phyloP scores from a whole-genome alignment of 2,329 filamentous ascomycete genomes.

The Alternaria atra region DNA sequence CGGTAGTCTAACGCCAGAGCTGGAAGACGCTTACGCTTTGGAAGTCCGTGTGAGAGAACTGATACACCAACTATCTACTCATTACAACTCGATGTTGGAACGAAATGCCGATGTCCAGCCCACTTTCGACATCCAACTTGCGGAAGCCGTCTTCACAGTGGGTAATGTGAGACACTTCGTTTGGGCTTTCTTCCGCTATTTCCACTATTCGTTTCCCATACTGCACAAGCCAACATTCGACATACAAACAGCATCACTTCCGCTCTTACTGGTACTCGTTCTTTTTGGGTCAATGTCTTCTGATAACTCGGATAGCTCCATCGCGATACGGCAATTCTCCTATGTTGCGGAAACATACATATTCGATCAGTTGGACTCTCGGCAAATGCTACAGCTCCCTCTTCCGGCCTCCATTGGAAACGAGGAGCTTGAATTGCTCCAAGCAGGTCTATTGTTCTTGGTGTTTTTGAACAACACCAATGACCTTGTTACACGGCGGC shows the following conservation, averaged over 20 bases:
- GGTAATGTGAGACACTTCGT: neutral
- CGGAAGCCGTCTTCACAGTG: neutral
- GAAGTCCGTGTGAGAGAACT: neutral
- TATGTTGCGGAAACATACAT: neutral
- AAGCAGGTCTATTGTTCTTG: neutral
- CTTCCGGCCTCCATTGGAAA: neutral
- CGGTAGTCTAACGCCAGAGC: neutral
- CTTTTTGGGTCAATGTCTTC: neutral
- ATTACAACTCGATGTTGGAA: neutral
- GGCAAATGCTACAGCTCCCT: neutral
- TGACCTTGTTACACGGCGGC: neutral
- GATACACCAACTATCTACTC: neutral
- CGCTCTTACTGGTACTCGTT: neutral
- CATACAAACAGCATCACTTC: neutral
- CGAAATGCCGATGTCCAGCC: neutral
- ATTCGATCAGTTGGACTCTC: neutral
- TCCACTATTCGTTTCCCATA: neutral
- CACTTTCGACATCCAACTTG: neutral
- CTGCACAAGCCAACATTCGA: neutral
- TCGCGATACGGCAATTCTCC: neutral
- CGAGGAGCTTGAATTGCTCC: neutral
- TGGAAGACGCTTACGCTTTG: neutral
- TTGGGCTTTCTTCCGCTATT: neutral
- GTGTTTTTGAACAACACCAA: neutral
- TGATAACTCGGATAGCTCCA: neutral